Base-by-base conservation (phyloP, 2,329 filamentous ascomycete species). In the Fusarium tanahbumbuense region DNA sequence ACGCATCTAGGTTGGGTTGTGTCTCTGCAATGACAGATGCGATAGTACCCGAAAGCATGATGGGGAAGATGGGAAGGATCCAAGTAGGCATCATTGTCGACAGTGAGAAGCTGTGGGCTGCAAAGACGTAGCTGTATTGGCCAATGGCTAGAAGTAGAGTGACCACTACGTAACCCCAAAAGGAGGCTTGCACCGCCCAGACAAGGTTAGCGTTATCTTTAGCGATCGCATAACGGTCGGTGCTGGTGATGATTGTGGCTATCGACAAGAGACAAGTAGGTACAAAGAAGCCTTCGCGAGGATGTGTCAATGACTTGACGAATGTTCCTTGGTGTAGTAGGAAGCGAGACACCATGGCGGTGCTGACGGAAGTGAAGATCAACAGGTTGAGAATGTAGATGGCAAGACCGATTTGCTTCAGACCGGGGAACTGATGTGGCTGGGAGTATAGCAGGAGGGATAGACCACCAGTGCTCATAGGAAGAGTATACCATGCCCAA, bases 391-490 rank as follows among this genome's bases (percentile, higher is more conserved):
- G 73, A 70, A 92, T 84, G 79, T 91, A 93, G 44, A 93, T 83
- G 23, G 87, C 85, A 44, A 88, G 81, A 2, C 91, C 91, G 60
- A 93, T 90, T 6, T 86, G 84, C 13, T 79, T 76, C 4, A 93
- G 81, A 1, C 91, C 91, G 0, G 80, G 77, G 75, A 94, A 94
- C 52, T 83, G 81, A 71, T 89, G 86, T 6, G 91, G 91, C 56
- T 88, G 87, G 7, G 85, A 83, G 47, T 82, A 83, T 47, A 94
- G 82, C n/a, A 93, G 84, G 11, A 90, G 81, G 0, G 91, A 87
- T 6, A 94, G 79, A 1, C 91, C 91, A 28, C 91, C 92, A 0
- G 91, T 93, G 42, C 89, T 91, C 91, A 93, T 93, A 2, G 90
- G 89, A 46, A 88, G 81, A 3, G 91, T 91, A 78, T 90, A 94